Evolutionary conservation across 139 green algal species (phyloP), one percentile per base, ranked within the genome.

Genomic region (Coelastrella sp.): DNA sequence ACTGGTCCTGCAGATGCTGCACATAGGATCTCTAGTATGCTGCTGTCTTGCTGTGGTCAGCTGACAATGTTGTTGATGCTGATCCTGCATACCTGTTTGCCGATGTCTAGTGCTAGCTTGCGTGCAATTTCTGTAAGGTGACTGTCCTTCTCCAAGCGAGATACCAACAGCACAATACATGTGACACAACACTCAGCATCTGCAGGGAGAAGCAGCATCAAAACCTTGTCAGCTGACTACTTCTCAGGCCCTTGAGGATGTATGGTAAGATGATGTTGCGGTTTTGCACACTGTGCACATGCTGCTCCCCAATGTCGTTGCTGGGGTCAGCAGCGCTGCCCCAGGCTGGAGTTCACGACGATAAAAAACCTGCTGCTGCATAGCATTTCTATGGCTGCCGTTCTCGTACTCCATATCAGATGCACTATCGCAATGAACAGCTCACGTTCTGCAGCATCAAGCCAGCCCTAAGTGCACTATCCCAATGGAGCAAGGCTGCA

Each of bases 181-280:
- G 87, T 70, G 65, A 91, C 24, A 63, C 60, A 56, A 58, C 87
- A 91, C 49, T 86, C 87, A 57, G 87, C 87, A 80, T 91, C 87
- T 91, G 78, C 78, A 80, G 49, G 17, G 60, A 61, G n/a, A 81
- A 35, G 57, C 56, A 70, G 56, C 80, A 86, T n/a, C 78, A 84
- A 6, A 72, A 72, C 63, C n/a, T n/a, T 49, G 35, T 49, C 35
- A 49, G 35, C 35, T 49, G 35, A 75, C 35, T 49, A 49, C 35
- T 49, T 49, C 35, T 49, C 35, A 49, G 35, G 35, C 35, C 35
- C 35, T 49, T 49, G 35, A 49, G 35, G 35, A 49, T 49, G 35
- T 49, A 49, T 49, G 35, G 35, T 3, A 49, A 49, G 35, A 3
- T 49, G 35, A 49, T 49, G 35, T 3, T 49, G 35, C 35, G 3